These are phyloP conservation scores for Euphorbia pulcherrima DNA, from an alignment of 345 rosid species.

Conservation along the genomic window DNA sequence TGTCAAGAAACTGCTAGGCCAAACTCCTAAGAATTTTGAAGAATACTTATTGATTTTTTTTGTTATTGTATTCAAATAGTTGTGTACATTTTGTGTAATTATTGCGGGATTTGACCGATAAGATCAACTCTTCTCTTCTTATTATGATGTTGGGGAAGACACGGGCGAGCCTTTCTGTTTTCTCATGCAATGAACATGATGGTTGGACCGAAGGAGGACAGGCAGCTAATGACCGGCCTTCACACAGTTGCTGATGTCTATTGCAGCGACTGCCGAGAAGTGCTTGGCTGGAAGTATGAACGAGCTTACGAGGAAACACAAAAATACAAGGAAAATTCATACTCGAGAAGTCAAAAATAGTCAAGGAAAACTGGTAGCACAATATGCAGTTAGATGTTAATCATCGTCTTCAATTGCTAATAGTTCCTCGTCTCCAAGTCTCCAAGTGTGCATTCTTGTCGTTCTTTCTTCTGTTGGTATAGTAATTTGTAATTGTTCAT, in stretches of 20 bases:
- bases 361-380: constrained; percentile 21
- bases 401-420: constrained; percentile 27
- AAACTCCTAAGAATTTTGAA: too few species aligned
- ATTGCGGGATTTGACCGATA: neutral
- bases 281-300: constrained; percentile 28
- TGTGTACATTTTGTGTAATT: too few species aligned
- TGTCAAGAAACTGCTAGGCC: too few species aligned
- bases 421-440: neutral
- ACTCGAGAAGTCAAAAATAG: constrained; percentile 24
- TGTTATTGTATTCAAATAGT: too few species aligned
- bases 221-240: constrained; percentile 25
- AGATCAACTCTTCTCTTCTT: neutral
- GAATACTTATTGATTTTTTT: too few species aligned
- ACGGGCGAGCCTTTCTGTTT: constrained; percentile 25
- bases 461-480: constrained; percentile 17
- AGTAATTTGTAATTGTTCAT: constrained; percentile 16
- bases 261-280: constrained; percentile 20
- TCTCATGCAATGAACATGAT: constrained; percentile 21
- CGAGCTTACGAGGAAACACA: constrained; percentile 25
- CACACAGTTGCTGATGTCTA: constrained; percentile 24
- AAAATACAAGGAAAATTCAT: constrained; percentile 23
- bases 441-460: constrained; percentile 15
- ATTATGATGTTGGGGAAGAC: constrained; percentile 19
- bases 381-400: constrained; percentile 3
- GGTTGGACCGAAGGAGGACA: constrained; percentile 20